phyloP scores from a whole-genome alignment of 1,284 basidiomycete genomes.

The Afroboletus lepidellus region DNA sequence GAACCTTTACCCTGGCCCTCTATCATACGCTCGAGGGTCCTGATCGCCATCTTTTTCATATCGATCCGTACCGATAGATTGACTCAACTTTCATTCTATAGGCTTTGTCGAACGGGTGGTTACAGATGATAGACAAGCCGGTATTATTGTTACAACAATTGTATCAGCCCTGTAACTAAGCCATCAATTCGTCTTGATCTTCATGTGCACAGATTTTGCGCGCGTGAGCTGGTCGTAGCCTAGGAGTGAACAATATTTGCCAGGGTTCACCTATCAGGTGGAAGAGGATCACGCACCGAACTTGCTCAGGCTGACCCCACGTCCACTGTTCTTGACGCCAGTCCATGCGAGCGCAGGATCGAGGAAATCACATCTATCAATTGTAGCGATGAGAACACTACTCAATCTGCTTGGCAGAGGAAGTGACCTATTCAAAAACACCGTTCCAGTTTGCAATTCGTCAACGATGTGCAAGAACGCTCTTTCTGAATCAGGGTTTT shows the following conservation, averaged over 20 bases:
- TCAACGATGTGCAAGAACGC: conserved; percentile 73
- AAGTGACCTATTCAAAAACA: conserved; percentile 79
- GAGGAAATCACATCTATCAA: conserved; percentile 72
- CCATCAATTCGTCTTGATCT: conserved; percentile 49
- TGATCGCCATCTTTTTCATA: conserved; percentile 17
- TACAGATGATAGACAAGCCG: neutral
- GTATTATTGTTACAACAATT: neutral
- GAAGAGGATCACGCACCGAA: conserved; percentile 61
- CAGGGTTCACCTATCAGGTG: neutral
- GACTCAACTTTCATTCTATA: neutral
- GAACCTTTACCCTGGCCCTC: conserved; percentile 32
- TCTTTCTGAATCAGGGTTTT: conserved; percentile 55
- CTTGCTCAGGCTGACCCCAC: conserved; percentile 86
- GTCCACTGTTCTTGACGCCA: conserved; percentile 89
- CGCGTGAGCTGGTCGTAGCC: conserved; percentile 79
- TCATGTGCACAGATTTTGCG: conserved; percentile 78
- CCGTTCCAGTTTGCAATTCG: conserved; percentile 84
- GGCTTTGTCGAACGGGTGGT: neutral
- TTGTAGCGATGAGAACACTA: neutral
- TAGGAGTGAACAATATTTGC: conserved; percentile 23
- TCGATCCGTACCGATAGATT: conserved; percentile 5
- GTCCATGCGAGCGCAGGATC: conserved; percentile 94
- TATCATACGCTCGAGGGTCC: conserved; percentile 38
- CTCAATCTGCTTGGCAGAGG: neutral
- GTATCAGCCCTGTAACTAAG: neutral